Evolutionary conservation across 2,329 filamentous ascomycete genomes (phyloP), one percentile per base, ranked within the genome.

Genomic region (Incumbomyces delicatus): DNA sequence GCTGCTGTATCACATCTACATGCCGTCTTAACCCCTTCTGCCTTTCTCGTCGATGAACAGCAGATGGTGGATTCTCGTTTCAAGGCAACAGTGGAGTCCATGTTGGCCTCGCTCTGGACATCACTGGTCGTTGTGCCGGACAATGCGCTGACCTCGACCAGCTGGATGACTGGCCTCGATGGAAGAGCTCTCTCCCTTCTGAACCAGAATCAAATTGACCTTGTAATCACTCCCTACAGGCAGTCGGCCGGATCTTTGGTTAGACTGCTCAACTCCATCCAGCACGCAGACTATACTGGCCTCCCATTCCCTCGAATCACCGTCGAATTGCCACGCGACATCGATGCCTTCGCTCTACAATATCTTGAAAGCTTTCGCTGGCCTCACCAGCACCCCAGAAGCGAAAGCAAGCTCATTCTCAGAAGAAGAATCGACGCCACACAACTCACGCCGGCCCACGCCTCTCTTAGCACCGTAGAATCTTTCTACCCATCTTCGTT

Each of bases 401-500:
- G 73, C 68, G 41, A 61, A 40, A 69, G 61, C 49, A 67, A 69
- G 35, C 60, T 95, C 13, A 83, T 80, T 0, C 67, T 96, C 14
- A 80, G 85, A 20, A 87, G 85, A 52, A 82, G 87, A 27, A 81
- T 95, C 36, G 70, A 77, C 10, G 72, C 71, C 32, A 69, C 75
- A 40, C 71, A 70, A 39, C 59, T 83, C 51, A 79, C 72, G 5
- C 74, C 84, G 36, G 79, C 85, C 53, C 82, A 89, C 55, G 81
- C 83, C 47, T 81, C 87, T 0, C 71, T 83, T 13, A 80, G 83
- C 18, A 85, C 90, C 49, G 68, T 95, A 4, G 89, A 96, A 66
- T 84, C 86, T 0, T 95, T 94, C 63, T 96, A 88, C 74, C 89
- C 92, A 2, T 67, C 71, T 2, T 71, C 79, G 48, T 71, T 79